phyloP scores from a whole-genome alignment of 2,329 filamentous ascomycete genomes.

The Verticillium klebahnii region DNA sequence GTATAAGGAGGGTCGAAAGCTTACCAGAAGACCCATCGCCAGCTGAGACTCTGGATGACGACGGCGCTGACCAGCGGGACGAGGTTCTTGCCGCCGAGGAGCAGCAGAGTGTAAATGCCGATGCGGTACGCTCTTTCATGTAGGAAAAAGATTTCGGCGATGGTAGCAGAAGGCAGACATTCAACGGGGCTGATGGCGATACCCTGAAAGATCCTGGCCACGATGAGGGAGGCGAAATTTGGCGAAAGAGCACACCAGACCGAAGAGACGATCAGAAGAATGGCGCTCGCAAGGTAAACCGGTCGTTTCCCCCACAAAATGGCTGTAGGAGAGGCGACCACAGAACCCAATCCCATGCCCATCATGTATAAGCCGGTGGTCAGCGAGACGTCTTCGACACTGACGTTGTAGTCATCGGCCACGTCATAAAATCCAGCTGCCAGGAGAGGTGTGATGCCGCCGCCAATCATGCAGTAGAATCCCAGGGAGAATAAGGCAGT shows the following conservation, averaged over 20 bases:
- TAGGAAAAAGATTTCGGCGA: slow-evolving; percentile 94
- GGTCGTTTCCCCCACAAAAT: slow-evolving; percentile 89
- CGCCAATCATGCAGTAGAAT: slow-evolving; percentile 89
- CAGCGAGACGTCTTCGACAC: slow-evolving; percentile 69
- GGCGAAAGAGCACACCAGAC: slow-evolving; percentile 86
- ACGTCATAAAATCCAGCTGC: slow-evolving; percentile 87
- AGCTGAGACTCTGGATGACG: slow-evolving; percentile 71
- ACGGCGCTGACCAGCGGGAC: slow-evolving; percentile 82
- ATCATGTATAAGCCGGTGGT: slow-evolving; percentile 95
- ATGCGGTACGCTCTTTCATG: slow-evolving; percentile 91
- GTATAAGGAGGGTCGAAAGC: slow-evolving; percentile 18
- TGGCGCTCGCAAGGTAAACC: slow-evolving; percentile 73
- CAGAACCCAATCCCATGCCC: slow-evolving; percentile 79
- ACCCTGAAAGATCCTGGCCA: slow-evolving; percentile 83
- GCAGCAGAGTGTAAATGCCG: slow-evolving; percentile 84
- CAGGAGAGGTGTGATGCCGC: slow-evolving; percentile 85
- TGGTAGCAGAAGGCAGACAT: slow-evolving; percentile 86
- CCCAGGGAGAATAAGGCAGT: slow-evolving; percentile 75
- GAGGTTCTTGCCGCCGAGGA: slow-evolving; percentile 88
- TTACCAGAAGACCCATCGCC: slow-evolving; percentile 90
- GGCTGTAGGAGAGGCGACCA: slow-evolving; percentile 83
- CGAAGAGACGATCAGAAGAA: slow-evolving; percentile 72
- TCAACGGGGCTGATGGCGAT: slow-evolving; percentile 86
- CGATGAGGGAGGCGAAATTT: slow-evolving; percentile 71
- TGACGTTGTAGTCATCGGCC: slow-evolving; percentile 58